Base-by-base conservation (phyloP, 305 asterid species). In the Plantago lanceolata region DNA sequence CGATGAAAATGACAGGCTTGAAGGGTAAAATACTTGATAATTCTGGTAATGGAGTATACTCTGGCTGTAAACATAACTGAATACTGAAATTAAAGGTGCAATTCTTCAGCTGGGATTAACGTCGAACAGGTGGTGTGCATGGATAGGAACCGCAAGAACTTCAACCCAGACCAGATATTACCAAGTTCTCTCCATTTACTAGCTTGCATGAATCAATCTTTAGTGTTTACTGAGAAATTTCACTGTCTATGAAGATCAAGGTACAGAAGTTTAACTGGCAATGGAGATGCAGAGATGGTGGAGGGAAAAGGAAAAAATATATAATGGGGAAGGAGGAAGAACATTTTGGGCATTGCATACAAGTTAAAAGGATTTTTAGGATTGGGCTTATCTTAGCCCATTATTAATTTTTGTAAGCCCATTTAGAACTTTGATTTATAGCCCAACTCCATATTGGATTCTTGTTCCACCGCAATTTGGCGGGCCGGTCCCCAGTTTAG, bases 1-100 rank as follows among this genome's bases (percentile, higher is more conserved):
- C 71, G 61, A 13, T 80, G 74, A 71, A 81, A 85, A 70, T 61
- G 72, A 73, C 76, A 67, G 56, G 75, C 56, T 73, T 80, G 85
- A 11, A 19, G 74, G 45, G 77, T 33, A 12, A 80, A 45, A 48
- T 65, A 73, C 63, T 53, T 78, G 60, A 74, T 45, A 21, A 68
- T 52, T 68, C 61, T 63, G 16, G 51, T 71, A 62, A 68, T 62
- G 28, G 64, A 28, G 73, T 66, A 55, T 12, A 78, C 51, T 65
- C 71, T 74, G 71, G 24, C 44, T 43, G 78, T 51, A 64, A 64
- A 66, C 88, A 85, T 81, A 50, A 21, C 65, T 63, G 19, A 26
- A n/a, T 59, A 28, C 37, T 45, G 16, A 45, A 58, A 21, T 19
- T 3, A 12, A 11, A 63, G 53, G 16, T 12, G 11, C 45, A 19